phyloP scores from a whole-genome alignment of 2,329 filamentous ascomycete genomes.

The Botrytis elliptica region DNA sequence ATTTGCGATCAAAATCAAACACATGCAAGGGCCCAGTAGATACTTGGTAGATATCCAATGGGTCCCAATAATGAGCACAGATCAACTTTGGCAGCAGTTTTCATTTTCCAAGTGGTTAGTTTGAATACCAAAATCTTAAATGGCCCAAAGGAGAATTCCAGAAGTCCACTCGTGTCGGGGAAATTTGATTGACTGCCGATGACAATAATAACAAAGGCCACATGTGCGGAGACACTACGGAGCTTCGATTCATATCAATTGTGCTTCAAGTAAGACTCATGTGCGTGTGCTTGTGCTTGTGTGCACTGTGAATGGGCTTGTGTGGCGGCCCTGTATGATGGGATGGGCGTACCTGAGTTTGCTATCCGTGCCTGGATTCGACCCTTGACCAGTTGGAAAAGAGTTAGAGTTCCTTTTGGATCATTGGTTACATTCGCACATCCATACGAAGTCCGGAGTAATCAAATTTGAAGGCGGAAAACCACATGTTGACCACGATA shows the following conservation, averaged over 20 bases:
- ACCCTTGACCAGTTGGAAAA: background rate
- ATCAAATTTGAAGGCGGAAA: conserved; percentile 9
- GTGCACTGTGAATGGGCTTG: background rate
- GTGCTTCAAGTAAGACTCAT: background rate
- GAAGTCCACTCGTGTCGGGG: background rate
- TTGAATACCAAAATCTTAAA: background rate
- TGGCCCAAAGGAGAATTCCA: background rate
- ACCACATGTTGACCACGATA: conserved; percentile 16
- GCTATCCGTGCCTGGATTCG: background rate
- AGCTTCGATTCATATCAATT: background rate
- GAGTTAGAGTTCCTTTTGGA: background rate
- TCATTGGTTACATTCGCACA: background rate
- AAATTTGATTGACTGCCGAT: conserved; percentile 13
- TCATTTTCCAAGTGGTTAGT: background rate
- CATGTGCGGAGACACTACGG: conserved; percentile 8
- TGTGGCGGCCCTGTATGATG: background rate
- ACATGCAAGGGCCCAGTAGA: conserved; percentile 3
- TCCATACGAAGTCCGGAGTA: background rate
- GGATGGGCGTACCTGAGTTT: background rate
- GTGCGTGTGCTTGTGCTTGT: background rate
- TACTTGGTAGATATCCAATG: background rate
- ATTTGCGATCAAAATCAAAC: conserved; percentile 13
- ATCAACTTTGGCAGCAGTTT: background rate
- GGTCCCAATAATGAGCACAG: conserved; percentile 7
- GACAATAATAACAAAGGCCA: conserved; percentile 6